Evolutionary conservation across 805 yeast genomes (phyloP), one percentile per base, ranked within the genome.

Genomic region (Candida easanensis): DNA sequence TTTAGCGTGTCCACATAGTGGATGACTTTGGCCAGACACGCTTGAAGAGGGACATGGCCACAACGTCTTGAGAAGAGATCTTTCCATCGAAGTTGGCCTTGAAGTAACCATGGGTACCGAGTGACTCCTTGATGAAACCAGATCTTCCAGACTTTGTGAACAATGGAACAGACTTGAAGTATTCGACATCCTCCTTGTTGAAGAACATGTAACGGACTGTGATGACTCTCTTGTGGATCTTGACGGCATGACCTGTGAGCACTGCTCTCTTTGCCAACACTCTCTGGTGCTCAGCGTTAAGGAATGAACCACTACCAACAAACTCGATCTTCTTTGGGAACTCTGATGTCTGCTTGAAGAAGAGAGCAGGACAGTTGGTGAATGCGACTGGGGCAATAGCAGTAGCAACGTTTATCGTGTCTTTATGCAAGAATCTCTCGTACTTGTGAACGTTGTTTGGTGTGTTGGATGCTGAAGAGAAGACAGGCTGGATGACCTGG

Each of bases 81-180:
- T 84, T 87, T 46, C 90, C 91, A 61, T 93, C 97, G 57, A 93
- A 93, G 8, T 86, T 84, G 19, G 97, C 96, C 69, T 93, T 93
- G 78, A 84, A 90, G 71, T 91, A 88, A 50, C 99, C 99, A 63
- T 93, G 99, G 2, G 99, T 93, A 68, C 99, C 99, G 70, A 93
- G 74, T 61, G 90, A 79, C 63, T 91, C 97, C 66, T 88, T 91
- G 62, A 95, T 91, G 64, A 85, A 85, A 42, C 99, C 99, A 17
- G 89, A 75, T 64, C 97, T 81, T 39, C 99, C 99, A 56, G 82
- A 76, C 63, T 87, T 88, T 33, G 98, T 90, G 65, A 88, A 93
- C 48, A 93, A 69, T 33, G 98, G 98, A 53, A 93, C 84, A 4
- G 90, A 83, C 67, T 86, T 87, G 76, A 84, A 93, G 79, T 86